Base-by-base conservation (phyloP, 2,329 filamentous ascomycete genomes). In the Colletotrichum graminicola region DNA sequence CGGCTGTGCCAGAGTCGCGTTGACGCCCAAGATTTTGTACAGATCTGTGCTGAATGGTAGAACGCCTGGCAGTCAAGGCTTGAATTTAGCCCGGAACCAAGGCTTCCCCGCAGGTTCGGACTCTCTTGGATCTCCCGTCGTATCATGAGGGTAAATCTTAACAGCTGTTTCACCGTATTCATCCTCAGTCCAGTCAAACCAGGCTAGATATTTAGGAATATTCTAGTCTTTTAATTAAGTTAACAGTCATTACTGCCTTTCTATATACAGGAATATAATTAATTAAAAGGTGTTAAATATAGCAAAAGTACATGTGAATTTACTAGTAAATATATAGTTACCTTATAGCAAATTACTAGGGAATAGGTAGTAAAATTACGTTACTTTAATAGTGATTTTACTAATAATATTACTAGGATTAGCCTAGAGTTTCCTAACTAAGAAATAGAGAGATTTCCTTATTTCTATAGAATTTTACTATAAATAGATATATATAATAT, bases 191-290 rank as follows among this genome's bases (percentile, higher is more conserved):
- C 84, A 88, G 34, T 82, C 81, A 75, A 88, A 88, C 26, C 79
- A 79, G 51, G 87, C 87, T 26, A 88, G 80, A 66, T 88, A 85
- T 74, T 88, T 88, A 29, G 86, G 86, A 41, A 86, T 84, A 75
- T 87, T 87, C 86, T 86, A 88, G 71, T 87, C 84, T 86, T 62
- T 34, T 12, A 12, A 45, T 56, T 56, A 10, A 1, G 21, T 64
- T 14, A 64, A 51, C n/a, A 36, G n/a, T 14, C 21, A 7, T 16
- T 32, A 4, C 2, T 10, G 2, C 32, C 16, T n/a, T 5, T 29
- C 5, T 2, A 1, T 45, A 18, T 12, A 5, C 18, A n/a, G 21
- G 12, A 5, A 18, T 10, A 41, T 12, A 4, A 7, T 6, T 26
- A 2, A 43, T 21, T 4, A 18, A n/a, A 11, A 21, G 7, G n/a